A percentile compares a stretch with the other conserved stretches of the same genome.
Evolutionary conservation across 176 grass and related monocot genomes (phyloP).

Genomic region (Rhynchospora breviuscula): DNA sequence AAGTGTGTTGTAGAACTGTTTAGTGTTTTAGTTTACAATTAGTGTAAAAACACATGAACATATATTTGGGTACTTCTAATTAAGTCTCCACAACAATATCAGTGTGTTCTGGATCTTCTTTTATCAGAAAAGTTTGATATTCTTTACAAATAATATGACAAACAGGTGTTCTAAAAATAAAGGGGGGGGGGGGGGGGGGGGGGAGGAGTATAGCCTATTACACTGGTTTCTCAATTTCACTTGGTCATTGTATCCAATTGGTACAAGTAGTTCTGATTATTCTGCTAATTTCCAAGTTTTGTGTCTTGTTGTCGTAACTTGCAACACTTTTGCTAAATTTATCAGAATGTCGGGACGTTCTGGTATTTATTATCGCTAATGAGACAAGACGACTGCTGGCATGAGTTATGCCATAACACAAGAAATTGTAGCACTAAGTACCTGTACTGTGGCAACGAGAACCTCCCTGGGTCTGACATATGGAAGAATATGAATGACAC

Average conservation of each 20-base stretch:
- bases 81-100: background rate
- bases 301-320: background rate
- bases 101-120: background rate
- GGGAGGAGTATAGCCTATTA: no score
- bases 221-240: background rate
- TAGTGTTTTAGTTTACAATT: no score
- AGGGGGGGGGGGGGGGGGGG: no score
- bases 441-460: conserved; percentile 49
- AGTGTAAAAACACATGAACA: background rate
- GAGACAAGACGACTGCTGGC: conserved; percentile 72
- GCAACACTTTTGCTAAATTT: background rate
- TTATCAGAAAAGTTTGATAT: background rate
- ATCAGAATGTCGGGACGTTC: conserved; percentile 84
- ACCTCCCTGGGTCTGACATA: conserved; percentile 16
- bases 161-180: no score
- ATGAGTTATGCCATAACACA: conserved; percentile 12
- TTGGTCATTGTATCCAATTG: background rate
- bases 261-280: background rate
- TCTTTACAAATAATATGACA: background rate
- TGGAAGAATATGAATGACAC: conserved; percentile 26
- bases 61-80: background rate
- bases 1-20: no score
- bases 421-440: conserved; percentile 27
- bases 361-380: conserved; percentile 80
- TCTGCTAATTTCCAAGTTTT: background rate